Evolutionary conservation across 352 stramenopile genomes (phyloP).

Genomic region (Pythium folliculosum): DNA sequence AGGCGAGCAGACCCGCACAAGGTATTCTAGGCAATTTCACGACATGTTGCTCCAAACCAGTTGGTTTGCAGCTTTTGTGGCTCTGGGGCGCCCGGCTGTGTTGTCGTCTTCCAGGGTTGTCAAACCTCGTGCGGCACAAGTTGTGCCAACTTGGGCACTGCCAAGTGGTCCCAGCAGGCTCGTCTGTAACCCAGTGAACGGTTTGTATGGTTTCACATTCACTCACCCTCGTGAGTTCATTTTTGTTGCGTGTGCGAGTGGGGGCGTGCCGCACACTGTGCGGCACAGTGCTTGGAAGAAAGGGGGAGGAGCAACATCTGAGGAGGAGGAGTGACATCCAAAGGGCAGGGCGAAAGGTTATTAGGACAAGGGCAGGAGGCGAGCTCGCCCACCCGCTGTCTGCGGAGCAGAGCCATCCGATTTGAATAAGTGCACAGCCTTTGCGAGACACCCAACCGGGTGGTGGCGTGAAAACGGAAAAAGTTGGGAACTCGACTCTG

Average conservation of each 20-base stretch:
- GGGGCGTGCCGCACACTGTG: neutral
- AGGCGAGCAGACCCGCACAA: neutral
- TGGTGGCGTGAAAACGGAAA: constrained; percentile 4
- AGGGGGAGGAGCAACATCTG: constrained; percentile 1
- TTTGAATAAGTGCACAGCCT: constrained; percentile 15
- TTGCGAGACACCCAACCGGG: constrained; percentile 22
- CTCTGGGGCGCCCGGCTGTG: constrained; percentile 15
- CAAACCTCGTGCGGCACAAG: too few relatives aligned
- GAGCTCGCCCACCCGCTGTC: neutral
- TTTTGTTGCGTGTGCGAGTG: neutral
- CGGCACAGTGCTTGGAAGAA: constrained; percentile 1
- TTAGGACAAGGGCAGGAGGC: constrained; percentile 9
- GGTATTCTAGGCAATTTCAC: constrained; percentile 21
- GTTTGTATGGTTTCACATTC: constrained; percentile 18
- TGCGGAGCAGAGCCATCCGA: constrained; percentile 4
- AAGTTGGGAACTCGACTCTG: neutral
- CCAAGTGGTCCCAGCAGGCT: constrained; percentile 8
- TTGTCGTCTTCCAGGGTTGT: constrained; percentile 23
- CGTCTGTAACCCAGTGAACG: constrained; percentile 9
- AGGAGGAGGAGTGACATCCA: constrained; percentile 11
- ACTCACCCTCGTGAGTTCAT: constrained; percentile 18
- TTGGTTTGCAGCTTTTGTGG: constrained; percentile 25
- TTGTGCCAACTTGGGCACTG: too few relatives aligned
- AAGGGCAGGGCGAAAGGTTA: constrained; percentile 10
- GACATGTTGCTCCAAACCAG: constrained; percentile 27